Conservation (phyloP, 1,284 basidiomycete species). For the Pseudozyma tsukubaensis region DNA sequence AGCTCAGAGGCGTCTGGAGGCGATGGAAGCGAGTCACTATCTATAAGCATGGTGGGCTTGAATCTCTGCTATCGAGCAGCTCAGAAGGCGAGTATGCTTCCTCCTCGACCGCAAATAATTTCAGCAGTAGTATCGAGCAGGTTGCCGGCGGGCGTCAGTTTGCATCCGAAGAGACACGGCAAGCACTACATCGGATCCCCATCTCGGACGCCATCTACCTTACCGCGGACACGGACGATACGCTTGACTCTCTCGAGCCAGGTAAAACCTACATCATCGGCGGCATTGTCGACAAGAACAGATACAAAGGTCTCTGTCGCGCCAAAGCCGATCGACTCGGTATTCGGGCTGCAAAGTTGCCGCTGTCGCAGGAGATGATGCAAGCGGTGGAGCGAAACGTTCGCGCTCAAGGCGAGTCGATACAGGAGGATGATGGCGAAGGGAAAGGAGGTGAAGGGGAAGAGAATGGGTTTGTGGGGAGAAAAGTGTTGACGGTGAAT, state of each 20-base stretch:
- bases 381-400: slow-evolving; percentile 67
- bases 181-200: slow-evolving; percentile 25
- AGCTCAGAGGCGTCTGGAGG: slow-evolving; percentile 78
- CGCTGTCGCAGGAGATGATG: slow-evolving; percentile 77
- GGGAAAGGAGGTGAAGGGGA: neutral
- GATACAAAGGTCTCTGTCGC: slow-evolving; percentile 88
- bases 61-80: slow-evolving; percentile 21
- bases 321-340: slow-evolving; percentile 82
- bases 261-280: slow-evolving; percentile 94
- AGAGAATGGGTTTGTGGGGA: slow-evolving; percentile 31
- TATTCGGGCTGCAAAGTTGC: slow-evolving; percentile 87
- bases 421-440: slow-evolving; percentile 11
- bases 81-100: neutral
- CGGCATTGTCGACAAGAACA: slow-evolving; percentile 94
- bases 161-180: slow-evolving; percentile 11
- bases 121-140: neutral
- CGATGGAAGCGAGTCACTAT: slow-evolving; percentile 85
- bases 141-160: slow-evolving; percentile 6
- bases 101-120: neutral
- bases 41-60: slow-evolving; percentile 74
- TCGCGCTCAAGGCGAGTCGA: slow-evolving; percentile 29
- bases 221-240: slow-evolving; percentile 91
- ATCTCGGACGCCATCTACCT: slow-evolving; percentile 81
- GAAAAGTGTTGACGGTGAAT: slow-evolving; percentile 97
- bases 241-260: slow-evolving; percentile 81